These are phyloP conservation scores for Ceriops zippeliana DNA, from an alignment of 345 rosid species.

Conservation along the genomic window DNA sequence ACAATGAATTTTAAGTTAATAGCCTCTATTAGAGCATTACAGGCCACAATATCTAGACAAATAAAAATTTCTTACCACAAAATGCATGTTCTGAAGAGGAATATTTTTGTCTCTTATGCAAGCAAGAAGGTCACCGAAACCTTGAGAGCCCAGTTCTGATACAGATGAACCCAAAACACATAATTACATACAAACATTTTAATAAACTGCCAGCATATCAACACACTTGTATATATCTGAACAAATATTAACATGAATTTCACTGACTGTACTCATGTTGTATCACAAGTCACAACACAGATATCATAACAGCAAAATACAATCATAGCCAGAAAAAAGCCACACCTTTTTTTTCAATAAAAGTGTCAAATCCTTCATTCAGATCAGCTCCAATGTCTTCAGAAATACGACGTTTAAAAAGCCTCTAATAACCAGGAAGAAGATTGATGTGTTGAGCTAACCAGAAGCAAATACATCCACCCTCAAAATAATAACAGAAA, in stretches of 20 bases:
- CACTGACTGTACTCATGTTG: neutral
- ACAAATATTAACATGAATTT: neutral
- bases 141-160: slow-evolving; percentile 83
- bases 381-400: slow-evolving; percentile 91
- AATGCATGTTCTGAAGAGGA: slow-evolving; percentile 87
- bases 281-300: neutral
- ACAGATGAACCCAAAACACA: slow-evolving; percentile 15
- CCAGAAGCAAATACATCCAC: neutral
- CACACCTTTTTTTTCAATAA: slow-evolving; percentile 69
- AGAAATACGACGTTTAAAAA: slow-evolving; percentile 67
- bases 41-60: slow-evolving; percentile 14
- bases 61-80: slow-evolving; percentile 63
- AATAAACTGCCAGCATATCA: no score
- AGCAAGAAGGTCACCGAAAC: slow-evolving; percentile 82
- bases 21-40: slow-evolving; percentile 2
- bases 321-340: slow-evolving; percentile 3
- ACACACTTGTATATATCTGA: neutral
- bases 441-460: slow-evolving; percentile 16
- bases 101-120: slow-evolving; percentile 79
- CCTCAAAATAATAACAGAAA: neutral
- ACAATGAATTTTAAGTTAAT: slow-evolving; percentile 25
- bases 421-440: slow-evolving; percentile 53
- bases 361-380: slow-evolving; percentile 90
- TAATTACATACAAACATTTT: neutral
- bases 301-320: neutral